Conservation (phyloP, 345 rosid genomes). For the Carallia brachiata region DNA sequence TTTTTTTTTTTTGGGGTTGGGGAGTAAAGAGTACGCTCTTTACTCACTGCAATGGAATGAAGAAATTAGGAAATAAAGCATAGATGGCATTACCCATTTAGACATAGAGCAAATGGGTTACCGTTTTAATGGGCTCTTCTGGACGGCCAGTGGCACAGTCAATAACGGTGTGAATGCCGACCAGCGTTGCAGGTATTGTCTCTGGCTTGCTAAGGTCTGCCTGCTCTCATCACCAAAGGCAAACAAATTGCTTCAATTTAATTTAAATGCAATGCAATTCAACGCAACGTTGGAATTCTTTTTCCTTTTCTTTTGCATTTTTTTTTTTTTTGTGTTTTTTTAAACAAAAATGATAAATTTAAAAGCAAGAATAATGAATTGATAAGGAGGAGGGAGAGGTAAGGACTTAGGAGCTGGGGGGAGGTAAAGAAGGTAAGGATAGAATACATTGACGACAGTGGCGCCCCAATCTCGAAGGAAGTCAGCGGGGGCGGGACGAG, state of each 20-base stretch:
- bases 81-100: background rate
- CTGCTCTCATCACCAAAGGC: conserved; percentile 36
- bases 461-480: conserved; percentile 99
- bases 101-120: conserved; percentile 12
- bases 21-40: no score
- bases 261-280: background rate
- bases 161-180: conserved; percentile 84
- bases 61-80: background rate
- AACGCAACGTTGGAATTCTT: no score
- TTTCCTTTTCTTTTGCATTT: no score
- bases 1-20: no score
- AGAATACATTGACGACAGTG: conserved; percentile 73
- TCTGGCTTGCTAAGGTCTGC: conserved; percentile 96
- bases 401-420: no score
- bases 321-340: background rate
- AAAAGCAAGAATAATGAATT: background rate
- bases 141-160: conserved; percentile 99
- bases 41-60: background rate
- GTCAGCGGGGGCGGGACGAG: conserved; percentile 91
- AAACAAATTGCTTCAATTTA: background rate
- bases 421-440: background rate
- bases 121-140: conserved; percentile 93
- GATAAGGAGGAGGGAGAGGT: background rate
- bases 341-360: background rate
- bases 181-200: conserved; percentile 85